Percentiles rank a stretch among this genome's conserved stretches.
Conservation (phyloP, 1,284 basidiomycete genomes). For the Fomitopsis palustris region DNA sequence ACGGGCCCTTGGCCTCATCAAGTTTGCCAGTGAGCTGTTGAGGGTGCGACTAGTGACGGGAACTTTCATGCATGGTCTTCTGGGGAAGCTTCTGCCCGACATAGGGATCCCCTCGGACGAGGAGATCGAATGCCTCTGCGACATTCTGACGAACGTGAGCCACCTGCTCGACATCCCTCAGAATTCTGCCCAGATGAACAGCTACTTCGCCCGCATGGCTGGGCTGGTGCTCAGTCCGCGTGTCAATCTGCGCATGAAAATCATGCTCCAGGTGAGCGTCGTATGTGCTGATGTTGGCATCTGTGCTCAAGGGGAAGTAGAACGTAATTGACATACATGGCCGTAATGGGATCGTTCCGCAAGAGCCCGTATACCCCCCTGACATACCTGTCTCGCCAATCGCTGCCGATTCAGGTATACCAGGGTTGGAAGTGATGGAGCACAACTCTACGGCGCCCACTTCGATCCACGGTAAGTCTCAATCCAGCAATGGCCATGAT, state of each 20-base stretch:
- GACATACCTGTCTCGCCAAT: slow-evolving; percentile 83
- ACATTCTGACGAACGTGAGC: slow-evolving; percentile 89
- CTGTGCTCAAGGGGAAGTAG: slow-evolving; percentile 6
- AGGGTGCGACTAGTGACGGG: slow-evolving; percentile 70
- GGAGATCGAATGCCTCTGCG: slow-evolving; percentile 94
- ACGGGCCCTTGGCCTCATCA: slow-evolving; percentile 92
- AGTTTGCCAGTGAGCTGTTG: slow-evolving; percentile 97
- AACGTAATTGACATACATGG: slow-evolving; percentile 82
- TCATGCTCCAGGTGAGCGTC: slow-evolving; percentile 82
- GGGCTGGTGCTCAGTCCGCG: slow-evolving; percentile 71
- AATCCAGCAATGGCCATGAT: too few relatives aligned
- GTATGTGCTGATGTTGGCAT: background rate
- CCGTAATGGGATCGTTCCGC: slow-evolving; percentile 77
- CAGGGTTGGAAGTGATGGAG: too few relatives aligned
- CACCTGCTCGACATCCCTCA: slow-evolving; percentile 75
- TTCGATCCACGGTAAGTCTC: too few relatives aligned
- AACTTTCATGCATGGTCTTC: slow-evolving; percentile 83
- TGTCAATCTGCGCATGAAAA: slow-evolving; percentile 86
- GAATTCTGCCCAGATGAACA: slow-evolving; percentile 82
- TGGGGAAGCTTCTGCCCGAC: slow-evolving; percentile 90
- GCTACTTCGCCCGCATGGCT: slow-evolving; percentile 90
- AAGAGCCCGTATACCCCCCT: slow-evolving; percentile 36
- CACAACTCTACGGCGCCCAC: too few relatives aligned
- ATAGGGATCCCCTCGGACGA: slow-evolving; percentile 95
- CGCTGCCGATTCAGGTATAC: slow-evolving; percentile 49